These are phyloP conservation scores for Corrigiola litoralis DNA, from an alignment of 179 eudicot genomes.

Conservation along the genomic window DNA sequence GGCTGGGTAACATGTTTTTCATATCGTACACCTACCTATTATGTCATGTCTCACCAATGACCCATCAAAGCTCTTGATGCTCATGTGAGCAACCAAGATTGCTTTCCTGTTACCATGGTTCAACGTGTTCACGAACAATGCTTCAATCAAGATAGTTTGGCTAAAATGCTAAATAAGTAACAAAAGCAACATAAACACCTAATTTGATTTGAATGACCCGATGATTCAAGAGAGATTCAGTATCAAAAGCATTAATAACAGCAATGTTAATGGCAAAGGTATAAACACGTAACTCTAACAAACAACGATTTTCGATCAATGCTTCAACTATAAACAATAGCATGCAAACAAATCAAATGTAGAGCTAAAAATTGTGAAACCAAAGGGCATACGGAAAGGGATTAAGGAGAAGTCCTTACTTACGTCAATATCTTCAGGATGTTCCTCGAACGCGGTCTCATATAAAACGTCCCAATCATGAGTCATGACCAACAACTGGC, in stretches of 20 bases:
- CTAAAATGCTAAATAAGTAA: background rate
- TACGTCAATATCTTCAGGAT: conserved; percentile 62
- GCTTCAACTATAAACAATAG: background rate
- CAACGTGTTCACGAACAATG: background rate
- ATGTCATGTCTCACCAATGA: background rate
- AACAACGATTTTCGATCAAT: background rate
- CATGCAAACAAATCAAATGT: background rate
- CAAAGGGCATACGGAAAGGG: background rate
- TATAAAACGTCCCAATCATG: conserved; percentile 91
- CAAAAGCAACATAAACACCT: background rate
- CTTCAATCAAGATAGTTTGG: background rate
- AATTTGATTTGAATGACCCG: background rate
- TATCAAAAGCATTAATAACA: no score
- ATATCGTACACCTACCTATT: no score
- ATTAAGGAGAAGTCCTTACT: conserved; percentile 57
- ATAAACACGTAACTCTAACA: background rate
- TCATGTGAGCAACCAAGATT: background rate
- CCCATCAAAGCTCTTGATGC: background rate
- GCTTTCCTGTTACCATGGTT: background rate
- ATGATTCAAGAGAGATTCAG: background rate
- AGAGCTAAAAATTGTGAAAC: no score
- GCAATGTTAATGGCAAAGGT: background rate
- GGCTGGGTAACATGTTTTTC: no score
- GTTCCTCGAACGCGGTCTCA: conserved; percentile 69
- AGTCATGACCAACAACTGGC: conserved; percentile 86